Conservation (phyloP, 2,329 filamentous ascomycete genomes). For the Diatrype stigma region DNA sequence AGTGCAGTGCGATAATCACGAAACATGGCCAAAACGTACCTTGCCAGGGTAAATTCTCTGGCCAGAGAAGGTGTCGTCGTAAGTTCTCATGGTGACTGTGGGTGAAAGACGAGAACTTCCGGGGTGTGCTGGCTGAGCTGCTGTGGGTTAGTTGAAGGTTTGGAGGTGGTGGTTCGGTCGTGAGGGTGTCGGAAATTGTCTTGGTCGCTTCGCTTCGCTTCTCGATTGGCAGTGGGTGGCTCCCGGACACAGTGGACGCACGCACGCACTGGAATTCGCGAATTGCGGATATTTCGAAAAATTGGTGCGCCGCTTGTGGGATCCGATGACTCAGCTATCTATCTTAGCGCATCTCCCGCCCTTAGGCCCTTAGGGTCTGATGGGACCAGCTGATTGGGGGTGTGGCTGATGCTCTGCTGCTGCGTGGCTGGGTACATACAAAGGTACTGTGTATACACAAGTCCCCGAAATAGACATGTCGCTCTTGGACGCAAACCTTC, state of each 20-base stretch:
- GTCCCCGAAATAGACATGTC: no score
- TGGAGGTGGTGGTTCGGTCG: conserved; percentile 17
- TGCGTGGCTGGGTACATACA: no score
- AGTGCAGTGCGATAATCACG: neutral
- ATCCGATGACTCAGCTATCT: neutral
- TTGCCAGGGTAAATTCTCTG: conserved; percentile 66
- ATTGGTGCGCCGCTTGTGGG: conserved; percentile 2
- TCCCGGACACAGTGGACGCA: neutral
- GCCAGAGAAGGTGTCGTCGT: conserved; percentile 64
- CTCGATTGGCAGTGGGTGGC: conserved; percentile 18
- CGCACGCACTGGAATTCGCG: neutral
- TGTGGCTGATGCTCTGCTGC: neutral
- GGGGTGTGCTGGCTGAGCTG: conserved; percentile 29
- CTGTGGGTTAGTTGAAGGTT: conserved; percentile 28
- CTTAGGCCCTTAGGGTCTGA: conserved; percentile 14
- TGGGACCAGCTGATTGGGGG: no score
- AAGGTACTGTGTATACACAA: no score
- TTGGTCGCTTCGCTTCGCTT: conserved; percentile 19
- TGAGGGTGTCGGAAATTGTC: conserved; percentile 20
- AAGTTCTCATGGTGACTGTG: conserved; percentile 58
- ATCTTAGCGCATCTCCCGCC: neutral
- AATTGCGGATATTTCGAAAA: conserved; percentile 1
- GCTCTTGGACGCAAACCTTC: neutral
- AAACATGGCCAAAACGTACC: conserved; percentile 40
- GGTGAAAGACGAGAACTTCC: conserved; percentile 31